These are phyloP conservation scores for Colletotrichum orchidophilum DNA, from an alignment of 2,329 filamentous ascomycete genomes.

Conservation along the genomic window DNA sequence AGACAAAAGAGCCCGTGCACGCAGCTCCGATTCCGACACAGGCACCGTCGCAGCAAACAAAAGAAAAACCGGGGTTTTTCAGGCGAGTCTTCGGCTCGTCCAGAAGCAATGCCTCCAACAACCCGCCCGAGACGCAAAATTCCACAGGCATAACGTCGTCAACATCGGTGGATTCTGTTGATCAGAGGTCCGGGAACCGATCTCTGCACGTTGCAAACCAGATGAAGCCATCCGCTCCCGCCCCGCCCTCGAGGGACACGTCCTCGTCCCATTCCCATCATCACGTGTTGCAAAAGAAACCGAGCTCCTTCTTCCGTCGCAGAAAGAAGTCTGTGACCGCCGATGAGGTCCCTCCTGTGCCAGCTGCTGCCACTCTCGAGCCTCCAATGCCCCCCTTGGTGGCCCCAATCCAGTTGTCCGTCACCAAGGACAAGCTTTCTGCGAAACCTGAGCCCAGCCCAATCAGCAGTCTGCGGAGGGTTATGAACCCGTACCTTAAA, in stretches of 20 bases:
- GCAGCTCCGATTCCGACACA: constrained; percentile 62
- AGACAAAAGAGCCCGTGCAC: constrained; percentile 61
- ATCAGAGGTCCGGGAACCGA: constrained; percentile 47
- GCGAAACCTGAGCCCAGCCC: constrained; percentile 64
- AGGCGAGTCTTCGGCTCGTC: constrained; percentile 86
- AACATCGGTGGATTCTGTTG: constrained; percentile 48
- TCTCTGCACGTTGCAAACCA: constrained; percentile 55
- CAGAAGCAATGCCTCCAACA: constrained; percentile 55
- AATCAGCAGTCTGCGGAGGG: constrained; percentile 82
- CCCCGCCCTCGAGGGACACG: constrained; percentile 60
- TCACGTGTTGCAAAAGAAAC: constrained; percentile 81
- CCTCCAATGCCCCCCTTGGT: constrained; percentile 49
- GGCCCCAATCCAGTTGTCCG: constrained; percentile 44
- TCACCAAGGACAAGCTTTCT: constrained; percentile 42
- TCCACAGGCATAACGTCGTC: constrained; percentile 45
- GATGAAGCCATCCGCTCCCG: constrained; percentile 54
- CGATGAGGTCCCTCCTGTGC: constrained; percentile 73
- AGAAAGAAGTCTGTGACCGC: constrained; percentile 85
- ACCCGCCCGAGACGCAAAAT: constrained; percentile 26
- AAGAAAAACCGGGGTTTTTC: constrained; percentile 89
- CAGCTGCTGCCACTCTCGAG: constrained; percentile 49
- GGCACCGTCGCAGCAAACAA: constrained; percentile 55
- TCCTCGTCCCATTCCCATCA: constrained; percentile 55
- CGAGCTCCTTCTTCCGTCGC: constrained; percentile 92
- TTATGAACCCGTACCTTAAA: constrained; percentile 85